Evolutionary conservation across 2,329 filamentous ascomycete genomes (phyloP), one percentile per base, ranked within the genome.

Genomic region (Fusarium miscanthi): DNA sequence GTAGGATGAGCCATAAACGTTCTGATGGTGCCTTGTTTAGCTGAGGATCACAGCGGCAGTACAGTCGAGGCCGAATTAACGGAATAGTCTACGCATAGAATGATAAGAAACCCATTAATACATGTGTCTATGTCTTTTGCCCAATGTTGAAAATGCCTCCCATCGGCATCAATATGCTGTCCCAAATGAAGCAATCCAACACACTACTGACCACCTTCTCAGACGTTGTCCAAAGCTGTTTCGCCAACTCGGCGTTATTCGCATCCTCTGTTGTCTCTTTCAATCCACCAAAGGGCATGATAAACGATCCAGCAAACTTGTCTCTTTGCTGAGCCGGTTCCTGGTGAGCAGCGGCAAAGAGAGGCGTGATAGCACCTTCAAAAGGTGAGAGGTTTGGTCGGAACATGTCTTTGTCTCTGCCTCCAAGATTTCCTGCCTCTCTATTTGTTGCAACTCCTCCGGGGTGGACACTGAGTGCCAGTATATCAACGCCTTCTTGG

Each of bases 161-260:
- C 33, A 53, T 53, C 1, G 33, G 49, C 49, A 53, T 53, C 49
- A 53, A 53, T 17, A 53, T 53, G 13, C 49, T 53, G 13, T 53
- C 33, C 49, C 33, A 53, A 3, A 53, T 53, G 2, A 53, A 53
- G n/a, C 49, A 53, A 3, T 53, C 49, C 33, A 53, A n/a, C 23
- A 40, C 49, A 53, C 49, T n/a, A n/a, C 49, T 53, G 9, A 53
- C 33, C 2, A 53, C 49, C 19, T 35, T 46, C 53, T 57, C 38
- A 35, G 53, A 57, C 2, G 53, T 35, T 6, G 30, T 11, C 40
- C 53, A 57, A 13, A 57, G 53, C 5, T 46, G 53, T 5, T 57
- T 42, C 19, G 33, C 49, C 13, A 53, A 40, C 7, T 53, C 49
- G 1, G 5, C 49, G 4, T 40, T 27, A 1, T 40, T 27, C 9